Percentiles rank a stretch among this genome's conserved stretches.
Conservation (phyloP, 768 basidiomycete species). For the Hypholoma sublateritium region DNA sequence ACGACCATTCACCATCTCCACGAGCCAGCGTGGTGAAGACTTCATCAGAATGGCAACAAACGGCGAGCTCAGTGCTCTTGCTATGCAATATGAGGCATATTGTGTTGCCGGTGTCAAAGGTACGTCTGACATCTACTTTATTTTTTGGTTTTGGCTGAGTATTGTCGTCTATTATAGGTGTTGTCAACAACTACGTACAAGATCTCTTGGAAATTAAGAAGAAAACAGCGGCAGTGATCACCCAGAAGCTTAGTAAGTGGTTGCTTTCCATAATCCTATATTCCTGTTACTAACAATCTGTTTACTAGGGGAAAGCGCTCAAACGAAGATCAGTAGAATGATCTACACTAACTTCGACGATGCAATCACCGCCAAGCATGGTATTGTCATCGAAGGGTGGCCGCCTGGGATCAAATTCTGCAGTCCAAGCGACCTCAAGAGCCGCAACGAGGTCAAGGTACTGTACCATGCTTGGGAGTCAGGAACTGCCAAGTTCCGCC, state of each 20-base stretch:
- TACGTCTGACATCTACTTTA: neutral
- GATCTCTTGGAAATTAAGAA: neutral
- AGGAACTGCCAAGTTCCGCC: neutral
- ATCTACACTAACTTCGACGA: neutral
- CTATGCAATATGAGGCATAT: neutral
- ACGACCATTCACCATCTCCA: neutral
- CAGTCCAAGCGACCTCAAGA: neutral
- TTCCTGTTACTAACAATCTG: neutral
- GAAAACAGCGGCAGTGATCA: neutral
- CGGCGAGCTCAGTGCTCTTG: neutral
- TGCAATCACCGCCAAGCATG: neutral
- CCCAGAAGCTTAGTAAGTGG: neutral
- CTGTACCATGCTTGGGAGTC: neutral
- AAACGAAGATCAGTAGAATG: neutral
- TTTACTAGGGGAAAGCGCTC: neutral
- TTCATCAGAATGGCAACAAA: neutral
- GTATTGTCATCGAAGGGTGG: neutral
- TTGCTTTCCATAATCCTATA: neutral
- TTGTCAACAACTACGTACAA: neutral
- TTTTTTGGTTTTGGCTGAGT: neutral
- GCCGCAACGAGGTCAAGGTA: neutral
- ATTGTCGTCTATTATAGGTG: neutral
- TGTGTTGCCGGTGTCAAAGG: neutral
- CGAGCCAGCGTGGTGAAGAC: neutral
- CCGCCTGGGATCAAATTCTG: neutral